Evolutionary conservation across 495 filamentous ascomycete genomes (phyloP).

Genomic region (Hypoxylon subgilvum): DNA sequence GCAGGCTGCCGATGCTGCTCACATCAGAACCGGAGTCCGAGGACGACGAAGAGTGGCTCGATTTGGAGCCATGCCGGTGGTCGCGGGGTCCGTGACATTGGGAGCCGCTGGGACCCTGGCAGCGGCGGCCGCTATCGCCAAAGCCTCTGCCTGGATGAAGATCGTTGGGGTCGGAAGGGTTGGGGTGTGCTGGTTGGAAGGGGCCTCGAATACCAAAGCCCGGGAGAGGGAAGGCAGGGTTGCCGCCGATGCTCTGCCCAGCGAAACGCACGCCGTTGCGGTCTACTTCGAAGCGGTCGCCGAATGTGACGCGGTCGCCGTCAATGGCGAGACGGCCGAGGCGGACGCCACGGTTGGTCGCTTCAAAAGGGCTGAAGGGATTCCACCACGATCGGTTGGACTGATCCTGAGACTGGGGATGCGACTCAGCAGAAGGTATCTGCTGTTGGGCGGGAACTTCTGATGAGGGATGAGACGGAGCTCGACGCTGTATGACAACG

Average conservation of each 20-base stretch:
- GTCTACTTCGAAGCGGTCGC: slow-evolving; percentile 48
- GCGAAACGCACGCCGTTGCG: slow-evolving; percentile 47
- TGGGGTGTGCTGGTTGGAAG: not conserved
- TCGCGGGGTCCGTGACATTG: slow-evolving; percentile 11
- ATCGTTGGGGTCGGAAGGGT: not conserved
- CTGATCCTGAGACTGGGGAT: slow-evolving; percentile 8
- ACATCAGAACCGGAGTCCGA: slow-evolving; percentile 43
- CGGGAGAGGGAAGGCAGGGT: not conserved
- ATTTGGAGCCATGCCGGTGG: slow-evolving; percentile 21
- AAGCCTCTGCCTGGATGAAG: slow-evolving; percentile 5
- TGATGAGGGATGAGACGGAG: not conserved
- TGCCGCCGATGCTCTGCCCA: not conserved
- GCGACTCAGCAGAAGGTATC: not conserved
- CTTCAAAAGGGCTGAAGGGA: slow-evolving; percentile 24
- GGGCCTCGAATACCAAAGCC: not conserved
- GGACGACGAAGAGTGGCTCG: slow-evolving; percentile 38
- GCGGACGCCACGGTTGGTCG: slow-evolving; percentile 33
- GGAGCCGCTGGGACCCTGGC: slow-evolving; percentile 18
- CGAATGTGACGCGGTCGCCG: slow-evolving; percentile 47
- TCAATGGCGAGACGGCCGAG: slow-evolving; percentile 47
- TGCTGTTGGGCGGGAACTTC: not conserved
- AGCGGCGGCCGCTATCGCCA: slow-evolving; percentile 16
- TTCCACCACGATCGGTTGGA: slow-evolving; percentile 20
- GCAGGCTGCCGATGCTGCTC: slow-evolving; percentile 55
- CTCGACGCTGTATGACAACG: slow-evolving; percentile 16